These are phyloP conservation scores for Ricinus communis DNA, from an alignment of 345 rosid species.

Conservation along the genomic window DNA sequence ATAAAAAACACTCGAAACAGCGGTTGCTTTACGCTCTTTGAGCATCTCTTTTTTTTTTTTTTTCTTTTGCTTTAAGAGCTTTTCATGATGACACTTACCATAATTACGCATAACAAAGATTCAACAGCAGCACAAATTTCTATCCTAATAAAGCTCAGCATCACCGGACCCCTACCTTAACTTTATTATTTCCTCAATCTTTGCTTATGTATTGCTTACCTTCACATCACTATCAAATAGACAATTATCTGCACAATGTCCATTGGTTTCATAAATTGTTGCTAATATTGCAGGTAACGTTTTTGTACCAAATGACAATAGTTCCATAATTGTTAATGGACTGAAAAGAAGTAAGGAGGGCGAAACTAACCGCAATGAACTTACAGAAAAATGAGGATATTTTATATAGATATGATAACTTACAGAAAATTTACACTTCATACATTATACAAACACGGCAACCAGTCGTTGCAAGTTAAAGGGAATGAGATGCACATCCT, in stretches of 20 bases:
- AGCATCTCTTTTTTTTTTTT: conserved; percentile 23
- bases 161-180: conserved; percentile 25
- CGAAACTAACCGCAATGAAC: neutral
- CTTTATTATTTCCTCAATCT: conserved; percentile 8
- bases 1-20: conserved; percentile 9
- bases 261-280: conserved; percentile 6
- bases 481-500: conserved; percentile 35
- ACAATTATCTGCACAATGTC: conserved; percentile 3
- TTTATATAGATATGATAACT: conserved; percentile 37
- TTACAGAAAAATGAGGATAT: conserved; percentile 28
- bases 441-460: conserved; percentile 34
- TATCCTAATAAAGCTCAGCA: conserved; percentile 26
- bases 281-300: neutral
- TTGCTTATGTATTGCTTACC: neutral
- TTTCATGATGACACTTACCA: conserved; percentile 39
- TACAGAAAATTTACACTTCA: conserved; percentile 59
- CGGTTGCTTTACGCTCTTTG: conserved; percentile 35
- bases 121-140: conserved; percentile 29
- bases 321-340: too few species aligned
- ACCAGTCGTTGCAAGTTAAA: conserved; percentile 32
- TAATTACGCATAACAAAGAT: conserved; percentile 26
- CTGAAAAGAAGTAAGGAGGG: too few species aligned
- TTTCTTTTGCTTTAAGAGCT: conserved; percentile 39
- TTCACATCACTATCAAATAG: neutral
- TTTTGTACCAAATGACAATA: neutral